These are phyloP conservation scores for Ceratocystis alfenasii DNA, from an alignment of 2,329 filamentous ascomycete genomes.

Conservation along the genomic window DNA sequence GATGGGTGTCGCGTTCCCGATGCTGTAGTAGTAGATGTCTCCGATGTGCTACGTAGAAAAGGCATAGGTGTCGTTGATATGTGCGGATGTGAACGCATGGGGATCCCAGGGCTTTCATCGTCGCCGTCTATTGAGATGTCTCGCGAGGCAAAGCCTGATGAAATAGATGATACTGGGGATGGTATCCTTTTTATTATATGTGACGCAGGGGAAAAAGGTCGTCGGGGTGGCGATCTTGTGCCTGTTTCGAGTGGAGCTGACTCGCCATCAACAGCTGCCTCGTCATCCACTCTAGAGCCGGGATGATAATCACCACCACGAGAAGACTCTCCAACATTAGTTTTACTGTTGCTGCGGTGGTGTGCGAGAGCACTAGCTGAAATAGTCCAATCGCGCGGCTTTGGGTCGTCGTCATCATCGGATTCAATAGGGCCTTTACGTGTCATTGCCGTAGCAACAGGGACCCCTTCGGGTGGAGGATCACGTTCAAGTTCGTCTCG, in stretches of 20 bases:
- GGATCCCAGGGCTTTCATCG: conserved; percentile 24
- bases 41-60: conserved; percentile 40
- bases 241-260: conserved; percentile 14
- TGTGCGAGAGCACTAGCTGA: conserved; percentile 10
- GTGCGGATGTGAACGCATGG: conserved; percentile 28
- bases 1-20: conserved; percentile 43
- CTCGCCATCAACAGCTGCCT: conserved; percentile 14
- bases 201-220: conserved; percentile 17
- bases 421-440: conserved; percentile 52
- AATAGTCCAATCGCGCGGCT: conserved; percentile 24
- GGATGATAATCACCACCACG: conserved; percentile 31
- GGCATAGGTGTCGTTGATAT: conserved; percentile 33
- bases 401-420: conserved; percentile 44
- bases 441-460: conserved; percentile 50
- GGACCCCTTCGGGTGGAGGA: conserved; percentile 53
- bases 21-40: conserved; percentile 24
- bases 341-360: conserved; percentile 22
- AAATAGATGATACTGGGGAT: conserved; percentile 7
- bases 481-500: conserved; percentile 48
- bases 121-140: conserved; percentile 19
- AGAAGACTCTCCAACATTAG: conserved; percentile 32
- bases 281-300: conserved; percentile 23
- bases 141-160: conserved; percentile 13
- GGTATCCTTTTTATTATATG: background rate
- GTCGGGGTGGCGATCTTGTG: background rate